Base-by-base conservation (phyloP, 306 rosid genomes). In the Medicago lupulina region DNA sequence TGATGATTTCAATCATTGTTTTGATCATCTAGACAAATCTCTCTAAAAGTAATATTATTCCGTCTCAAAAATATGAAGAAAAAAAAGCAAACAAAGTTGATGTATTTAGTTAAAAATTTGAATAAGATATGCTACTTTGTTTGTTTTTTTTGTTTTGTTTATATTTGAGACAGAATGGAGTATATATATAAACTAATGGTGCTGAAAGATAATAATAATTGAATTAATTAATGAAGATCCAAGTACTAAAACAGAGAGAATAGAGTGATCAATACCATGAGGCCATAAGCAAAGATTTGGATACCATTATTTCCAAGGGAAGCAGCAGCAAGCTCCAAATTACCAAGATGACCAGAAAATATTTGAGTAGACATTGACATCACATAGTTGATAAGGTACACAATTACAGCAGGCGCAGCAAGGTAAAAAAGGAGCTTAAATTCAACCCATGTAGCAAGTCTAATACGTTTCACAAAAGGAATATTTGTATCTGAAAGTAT, bases 281-380 rank as follows among this genome's bases (percentile, higher is more conserved):
- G 91, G 44, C 93, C 96, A 63, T 90, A 88, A 55, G 96, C 88
- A 12, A 90, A 90, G 62, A 88, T 23, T 88, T 88, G 96, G 75
- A 90, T 87, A 34, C 96, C 96, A 25, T 50, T 86, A 86, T 88
- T 90, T 51, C 93, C 96, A 4, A 90, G 96, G 9, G 96, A 90
- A 65, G 96, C 81, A 1, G 93, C 96, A 34, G 96, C 96, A 10
- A 88, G 92, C 43, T 90, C 93, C 0, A 90, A 86, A 50, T 82
- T 88, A 13, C 96, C 96, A 11, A 90, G 91, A 81, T 86, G 96
- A 43, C 93, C 93, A 3, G 86, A 79, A 72, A 88, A 75, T 64
- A 90, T 86, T 74, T 86, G 93, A 6, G 96, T 80, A 62, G 93
- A 85, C 93, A 90, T 88, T 10, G 93, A 86, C 91, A 88, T 86